These are phyloP conservation scores for Hanseniaspora osmophila DNA, from an alignment of 805 yeast species.

Conservation along the genomic window DNA sequence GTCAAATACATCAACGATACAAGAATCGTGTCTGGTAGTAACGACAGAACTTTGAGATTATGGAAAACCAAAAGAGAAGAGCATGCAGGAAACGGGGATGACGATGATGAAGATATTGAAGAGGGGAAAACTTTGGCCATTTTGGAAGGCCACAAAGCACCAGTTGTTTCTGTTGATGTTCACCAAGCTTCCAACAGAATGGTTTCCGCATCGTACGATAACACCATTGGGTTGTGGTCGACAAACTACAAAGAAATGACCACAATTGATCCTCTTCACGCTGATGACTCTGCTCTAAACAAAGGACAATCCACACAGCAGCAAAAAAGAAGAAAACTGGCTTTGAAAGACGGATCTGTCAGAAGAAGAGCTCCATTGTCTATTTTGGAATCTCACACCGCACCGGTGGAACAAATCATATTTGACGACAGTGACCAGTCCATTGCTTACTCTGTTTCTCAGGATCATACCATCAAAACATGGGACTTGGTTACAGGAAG, in stretches of 20 bases:
- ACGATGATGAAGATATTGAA: slow-evolving; percentile 36
- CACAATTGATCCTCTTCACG: slow-evolving; percentile 30
- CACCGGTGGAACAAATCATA: slow-evolving; percentile 75
- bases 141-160: slow-evolving; percentile 78
- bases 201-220: slow-evolving; percentile 75
- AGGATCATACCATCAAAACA: slow-evolving; percentile 87
- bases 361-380: slow-evolving; percentile 75
- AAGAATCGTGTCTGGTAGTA: slow-evolving; percentile 71
- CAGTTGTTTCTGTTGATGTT: slow-evolving; percentile 68
- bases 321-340: slow-evolving; percentile 77
- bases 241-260: slow-evolving; percentile 75
- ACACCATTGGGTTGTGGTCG: slow-evolving; percentile 77
- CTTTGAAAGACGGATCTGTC: slow-evolving; percentile 58
- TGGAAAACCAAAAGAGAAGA: slow-evolving; percentile 56
- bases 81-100: slow-evolving; percentile 17
- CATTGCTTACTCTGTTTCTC: slow-evolving; percentile 87
- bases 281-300: slow-evolving; percentile 29
- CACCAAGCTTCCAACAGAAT: slow-evolving; percentile 41
- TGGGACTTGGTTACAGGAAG: slow-evolving; percentile 89
- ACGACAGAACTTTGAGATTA: slow-evolving; percentile 75
- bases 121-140: slow-evolving; percentile 72
- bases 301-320: slow-evolving; percentile 57
- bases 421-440: slow-evolving; percentile 62
- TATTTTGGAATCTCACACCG: slow-evolving; percentile 64
- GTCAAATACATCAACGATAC: slow-evolving; percentile 69